Base-by-base conservation (phyloP, 164 flowering plant species). In the Umbilicus rupestris region DNA sequence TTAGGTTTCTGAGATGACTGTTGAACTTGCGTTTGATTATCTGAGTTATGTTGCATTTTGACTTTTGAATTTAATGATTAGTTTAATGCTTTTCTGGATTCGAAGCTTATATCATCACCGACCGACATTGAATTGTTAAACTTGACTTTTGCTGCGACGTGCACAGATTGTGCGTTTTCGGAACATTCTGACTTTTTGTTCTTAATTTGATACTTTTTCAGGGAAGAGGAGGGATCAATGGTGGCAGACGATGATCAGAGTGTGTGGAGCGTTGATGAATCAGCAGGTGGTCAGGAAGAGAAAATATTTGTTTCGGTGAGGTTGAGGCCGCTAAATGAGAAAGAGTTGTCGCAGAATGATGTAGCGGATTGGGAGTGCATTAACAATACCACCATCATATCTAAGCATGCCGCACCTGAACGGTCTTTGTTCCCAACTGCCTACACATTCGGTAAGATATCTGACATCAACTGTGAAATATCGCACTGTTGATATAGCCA, bases 311-410 rank as follows among this genome's bases (percentile, higher is more conserved):
- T 86, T 63, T 71, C 81, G 0, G 77, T 86, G 9, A 76, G 91
- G 59, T 35, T 84, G 68, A 86, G 91, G 80, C 91, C 91, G 67
- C 64, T 83, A 75, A 84, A 77, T 69, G 83, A 76, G 24, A 84
- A 75, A 64, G 88, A 86, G 64, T 20, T 66, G 2, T 33, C 75
- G 5, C 67, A 69, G 57, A 72, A 79, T 63, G 87, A 83, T 47
- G 69, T 67, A 0, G 71, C 82, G 0, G 88, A 86, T 64, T 86
- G 91, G 88, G 84, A 84, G 66, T 82, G 88, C 75, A 70, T 86
- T 65, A 70, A 83, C 57, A 65, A 73, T 39, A 71, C 65, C 65
- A 79, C 91, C 64, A 70, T 86, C 63, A 19, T 79, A 0, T 80
- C 62, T 74, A 81, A 76, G 64, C 73, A 74, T 44, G 67, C 4